Base-by-base conservation (phyloP, 208 protist species). In the Acanthamoeba sp. region DNA sequence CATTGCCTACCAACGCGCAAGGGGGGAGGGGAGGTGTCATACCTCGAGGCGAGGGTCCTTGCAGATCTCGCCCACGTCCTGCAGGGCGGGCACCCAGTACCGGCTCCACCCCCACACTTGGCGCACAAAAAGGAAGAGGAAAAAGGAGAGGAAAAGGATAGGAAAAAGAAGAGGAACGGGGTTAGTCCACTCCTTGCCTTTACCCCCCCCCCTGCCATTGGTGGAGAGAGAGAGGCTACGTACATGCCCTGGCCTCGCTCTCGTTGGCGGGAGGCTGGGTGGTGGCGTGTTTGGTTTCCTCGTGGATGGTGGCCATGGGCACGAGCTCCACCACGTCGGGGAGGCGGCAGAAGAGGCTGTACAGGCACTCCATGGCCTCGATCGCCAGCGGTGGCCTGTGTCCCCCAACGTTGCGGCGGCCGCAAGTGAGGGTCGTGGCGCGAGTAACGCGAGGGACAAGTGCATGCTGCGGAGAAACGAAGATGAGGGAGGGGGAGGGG, bases 21-120 rank as follows among this genome's bases (percentile, higher is more conserved):
- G 9, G 10, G 36, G 24, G 36, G 10, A 80, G 69, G 36, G 10
- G 24, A 55, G 73, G 36, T 7, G 34, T 3, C 4, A 64, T 66
- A 89, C 80, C 42, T 89, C 42, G 3, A 89, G 45, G 20, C 80
- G 80, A 40, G 34, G 29, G 34, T 89, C 80, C 52, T 59, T 89
- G 29, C 80, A 89, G 12, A 89, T 34, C 36, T 89, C 80, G 80
- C 24, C n/a, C 9, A 89, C 50, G 32, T 89, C 80, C 34, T 64
- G 42, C 3, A 89, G 80, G 27, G 50, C 80, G 45, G 80, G 80
- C 80, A 89, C 80, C 80, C 80, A 89, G 52, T 45, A 89, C 36
- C 52, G 50, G 45, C 34, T 38, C 80, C 80, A 89, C 5, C 42
- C 42, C 52, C 52, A 64, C 52, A 66, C 80, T 89, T 9, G 20